phyloP scores from a whole-genome alignment of 2,329 filamentous ascomycete genomes.

The Scedosporium boydii region DNA sequence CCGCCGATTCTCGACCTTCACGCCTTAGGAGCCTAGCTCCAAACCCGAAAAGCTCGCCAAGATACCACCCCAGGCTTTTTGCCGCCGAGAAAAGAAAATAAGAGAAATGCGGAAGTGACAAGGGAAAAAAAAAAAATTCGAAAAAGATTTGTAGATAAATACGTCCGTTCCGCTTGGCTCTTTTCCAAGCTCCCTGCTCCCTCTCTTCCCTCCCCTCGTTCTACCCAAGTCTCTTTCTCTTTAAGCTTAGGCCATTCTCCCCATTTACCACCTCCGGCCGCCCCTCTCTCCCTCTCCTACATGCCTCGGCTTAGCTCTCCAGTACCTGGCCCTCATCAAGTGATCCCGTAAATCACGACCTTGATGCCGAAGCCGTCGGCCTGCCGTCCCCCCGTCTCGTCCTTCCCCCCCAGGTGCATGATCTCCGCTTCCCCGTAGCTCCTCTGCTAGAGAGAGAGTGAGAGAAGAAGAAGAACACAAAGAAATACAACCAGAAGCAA shows the following conservation, averaged over 20 bases:
- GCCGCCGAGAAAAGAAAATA: neutral
- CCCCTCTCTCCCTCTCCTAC: neutral
- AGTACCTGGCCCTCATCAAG: neutral
- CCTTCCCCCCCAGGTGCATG: neutral
- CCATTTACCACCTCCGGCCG: too few relatives aligned
- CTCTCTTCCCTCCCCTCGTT: neutral
- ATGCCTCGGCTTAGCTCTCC: neutral
- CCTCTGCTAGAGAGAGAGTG: neutral
- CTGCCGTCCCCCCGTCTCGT: neutral
- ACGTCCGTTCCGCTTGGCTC: neutral
- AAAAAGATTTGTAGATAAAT: neutral
- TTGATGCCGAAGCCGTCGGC: neutral
- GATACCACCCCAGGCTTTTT: too few relatives aligned
- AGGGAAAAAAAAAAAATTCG: neutral
- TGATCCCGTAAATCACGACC: neutral
- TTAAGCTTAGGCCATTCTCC: neutral
- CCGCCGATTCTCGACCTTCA: neutral
- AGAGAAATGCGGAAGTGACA: neutral
- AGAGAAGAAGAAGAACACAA: neutral
- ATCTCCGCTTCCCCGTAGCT: neutral
- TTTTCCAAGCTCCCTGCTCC: neutral
- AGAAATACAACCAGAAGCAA: neutral
- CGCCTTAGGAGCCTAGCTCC: neutral
- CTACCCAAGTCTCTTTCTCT: neutral
- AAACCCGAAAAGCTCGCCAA: neutral